Conservation (phyloP, 495 filamentous ascomycete species). For the Viridothelium virens region DNA sequence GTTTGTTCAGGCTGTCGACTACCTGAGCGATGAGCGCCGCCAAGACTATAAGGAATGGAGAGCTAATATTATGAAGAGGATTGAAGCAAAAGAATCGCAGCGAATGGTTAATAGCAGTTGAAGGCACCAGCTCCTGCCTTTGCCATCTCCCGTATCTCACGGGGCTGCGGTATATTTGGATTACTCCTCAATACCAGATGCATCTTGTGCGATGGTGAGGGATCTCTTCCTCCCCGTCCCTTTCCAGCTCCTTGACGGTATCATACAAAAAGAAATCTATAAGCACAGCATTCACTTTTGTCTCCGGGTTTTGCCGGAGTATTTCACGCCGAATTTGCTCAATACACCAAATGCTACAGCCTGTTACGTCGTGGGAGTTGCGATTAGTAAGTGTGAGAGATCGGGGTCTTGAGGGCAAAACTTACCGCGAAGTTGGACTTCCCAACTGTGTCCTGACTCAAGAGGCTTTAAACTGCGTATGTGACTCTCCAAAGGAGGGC, state of each 20-base stretch:
- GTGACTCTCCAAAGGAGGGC: slow-evolving; percentile 63
- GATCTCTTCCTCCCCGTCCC: slow-evolving; percentile 43
- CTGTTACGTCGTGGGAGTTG: slow-evolving; percentile 20
- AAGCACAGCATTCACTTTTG: slow-evolving; percentile 73
- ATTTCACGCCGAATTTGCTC: slow-evolving; percentile 88
- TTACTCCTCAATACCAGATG: slow-evolving; percentile 73
- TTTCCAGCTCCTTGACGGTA: slow-evolving; percentile 75
- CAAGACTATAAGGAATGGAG: slow-evolving; percentile 70
- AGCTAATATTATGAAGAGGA: slow-evolving; percentile 50
- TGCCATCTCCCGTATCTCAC: background rate
- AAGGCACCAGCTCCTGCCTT: background rate
- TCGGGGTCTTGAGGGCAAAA: background rate
- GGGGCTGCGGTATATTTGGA: background rate
- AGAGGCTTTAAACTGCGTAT: slow-evolving; percentile 57
- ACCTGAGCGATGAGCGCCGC: slow-evolving; percentile 59
- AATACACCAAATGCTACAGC: slow-evolving; percentile 86
- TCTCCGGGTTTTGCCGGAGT: slow-evolving; percentile 57
- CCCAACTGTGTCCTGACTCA: slow-evolving; percentile 66
- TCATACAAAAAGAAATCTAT: slow-evolving; percentile 98
- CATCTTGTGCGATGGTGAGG: slow-evolving; percentile 91
- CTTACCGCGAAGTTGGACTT: slow-evolving; percentile 69
- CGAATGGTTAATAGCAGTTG: background rate
- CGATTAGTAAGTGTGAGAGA: background rate
- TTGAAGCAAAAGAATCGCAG: slow-evolving; percentile 43
- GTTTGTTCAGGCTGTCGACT: slow-evolving; percentile 80